A percentile compares a stretch with the other conserved stretches of the same genome.
These are phyloP conservation scores for Lasiodiplodia sp. DNA, from an alignment of 2,329 filamentous ascomycete species.

Conservation along the genomic window DNA sequence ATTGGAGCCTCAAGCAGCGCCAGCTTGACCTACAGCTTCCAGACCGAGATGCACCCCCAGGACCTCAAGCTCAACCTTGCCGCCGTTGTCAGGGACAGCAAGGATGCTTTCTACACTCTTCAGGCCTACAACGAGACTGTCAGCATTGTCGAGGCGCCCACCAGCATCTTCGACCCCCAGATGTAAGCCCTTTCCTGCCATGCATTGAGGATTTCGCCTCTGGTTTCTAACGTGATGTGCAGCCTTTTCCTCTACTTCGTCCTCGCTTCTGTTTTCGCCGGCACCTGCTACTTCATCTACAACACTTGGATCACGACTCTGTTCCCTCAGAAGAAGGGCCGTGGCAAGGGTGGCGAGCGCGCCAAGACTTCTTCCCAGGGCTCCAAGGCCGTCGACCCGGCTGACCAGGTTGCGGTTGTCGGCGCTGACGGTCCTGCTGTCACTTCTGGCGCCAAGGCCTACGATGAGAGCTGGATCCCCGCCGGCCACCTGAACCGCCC, in stretches of 20 bases:
- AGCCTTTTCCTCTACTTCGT: constrained; percentile 98
- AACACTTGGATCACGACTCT: constrained; percentile 96
- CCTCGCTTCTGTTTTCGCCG: constrained; percentile 78
- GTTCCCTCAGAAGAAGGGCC: constrained; percentile 80
- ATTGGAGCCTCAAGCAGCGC: constrained; percentile 79
- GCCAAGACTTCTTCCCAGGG: constrained; percentile 67
- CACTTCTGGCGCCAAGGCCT: constrained; percentile 74
- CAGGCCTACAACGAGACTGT: constrained; percentile 83
- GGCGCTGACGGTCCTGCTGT: constrained; percentile 75
- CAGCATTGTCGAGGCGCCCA: constrained; percentile 86
- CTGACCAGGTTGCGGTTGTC: constrained; percentile 66
- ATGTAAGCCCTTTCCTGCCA: constrained; percentile 68
- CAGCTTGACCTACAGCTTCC: constrained; percentile 82
- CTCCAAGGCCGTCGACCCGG: constrained; percentile 66
- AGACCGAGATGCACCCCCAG: constrained; percentile 90
- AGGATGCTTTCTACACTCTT: constrained; percentile 76
- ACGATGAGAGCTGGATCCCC: constrained; percentile 95
- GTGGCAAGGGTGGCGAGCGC: constrained; percentile 70
- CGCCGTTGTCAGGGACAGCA: constrained; percentile 73
- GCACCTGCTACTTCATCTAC: constrained; percentile 94
- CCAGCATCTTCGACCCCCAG: constrained; percentile 92
- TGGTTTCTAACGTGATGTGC: constrained; percentile 15
- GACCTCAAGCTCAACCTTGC: constrained; percentile 81
- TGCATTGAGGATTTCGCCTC: not conserved
- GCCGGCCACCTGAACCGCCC: constrained; percentile 88